These are phyloP conservation scores for Oryza brachyantha DNA, from an alignment of 176 grass and related monocot genomes.

Conservation along the genomic window DNA sequence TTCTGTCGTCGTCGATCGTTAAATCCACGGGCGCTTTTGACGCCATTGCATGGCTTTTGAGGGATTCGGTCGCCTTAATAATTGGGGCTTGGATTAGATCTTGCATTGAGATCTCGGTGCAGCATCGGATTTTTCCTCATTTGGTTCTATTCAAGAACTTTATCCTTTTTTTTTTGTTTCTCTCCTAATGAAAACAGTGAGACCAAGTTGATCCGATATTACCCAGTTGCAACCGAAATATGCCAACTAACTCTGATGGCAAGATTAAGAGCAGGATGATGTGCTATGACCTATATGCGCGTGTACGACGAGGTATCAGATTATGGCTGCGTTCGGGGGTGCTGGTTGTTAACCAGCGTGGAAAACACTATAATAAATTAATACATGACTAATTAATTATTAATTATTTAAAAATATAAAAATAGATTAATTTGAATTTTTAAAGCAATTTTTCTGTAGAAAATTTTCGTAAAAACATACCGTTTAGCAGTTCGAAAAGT, in stretches of 20 bases:
- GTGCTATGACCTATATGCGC: not conserved
- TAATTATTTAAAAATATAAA: too few relatives aligned
- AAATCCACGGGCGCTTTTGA: not conserved
- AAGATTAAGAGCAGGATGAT: not conserved
- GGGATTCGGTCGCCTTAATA: not conserved
- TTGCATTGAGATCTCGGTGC: constrained; percentile 1
- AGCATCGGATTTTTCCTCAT: not conserved
- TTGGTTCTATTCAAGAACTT: not conserved
- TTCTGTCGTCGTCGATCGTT: not conserved
- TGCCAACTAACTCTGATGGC: not conserved
- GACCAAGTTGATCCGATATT: not conserved
- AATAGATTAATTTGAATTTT: too few relatives aligned
- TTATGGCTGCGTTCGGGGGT: too few relatives aligned
- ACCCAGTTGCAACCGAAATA: not conserved
- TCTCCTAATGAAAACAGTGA: not conserved
- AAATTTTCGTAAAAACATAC: too few relatives aligned
- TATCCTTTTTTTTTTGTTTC: too few relatives aligned
- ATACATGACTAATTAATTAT: too few relatives aligned
- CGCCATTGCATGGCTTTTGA: not conserved
- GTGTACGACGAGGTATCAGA: constrained; percentile 6
- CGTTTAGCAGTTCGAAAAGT: too few relatives aligned
- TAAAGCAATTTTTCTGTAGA: too few relatives aligned
- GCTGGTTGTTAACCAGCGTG: too few relatives aligned
- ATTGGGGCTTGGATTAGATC: not conserved
- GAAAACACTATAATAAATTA: too few relatives aligned